phyloP scores from a whole-genome alignment of 176 grass and related monocot genomes.

The Cymbopogon citratus region DNA sequence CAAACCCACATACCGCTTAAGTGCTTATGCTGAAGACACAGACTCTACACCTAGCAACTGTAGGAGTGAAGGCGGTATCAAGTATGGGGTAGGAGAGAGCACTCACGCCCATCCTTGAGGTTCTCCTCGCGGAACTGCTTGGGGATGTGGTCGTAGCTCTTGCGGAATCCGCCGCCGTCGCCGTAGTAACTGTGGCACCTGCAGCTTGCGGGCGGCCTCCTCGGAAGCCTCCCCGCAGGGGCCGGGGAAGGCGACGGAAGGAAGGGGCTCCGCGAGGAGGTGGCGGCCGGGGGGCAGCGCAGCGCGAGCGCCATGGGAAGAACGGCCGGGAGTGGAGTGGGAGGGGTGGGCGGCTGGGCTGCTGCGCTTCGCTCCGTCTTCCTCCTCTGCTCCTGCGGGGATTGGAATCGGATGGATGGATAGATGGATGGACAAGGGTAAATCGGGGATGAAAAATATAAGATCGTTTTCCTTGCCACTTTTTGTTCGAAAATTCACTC shows the following conservation, averaged over 20 bases:
- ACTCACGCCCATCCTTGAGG: slow-evolving; percentile 72
- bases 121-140: slow-evolving; percentile 80
- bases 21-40: background rate
- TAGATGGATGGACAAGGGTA: too few species aligned
- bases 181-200: slow-evolving; percentile 30
- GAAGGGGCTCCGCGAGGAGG: slow-evolving; percentile 16
- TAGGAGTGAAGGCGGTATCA: background rate
- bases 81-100: background rate
- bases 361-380: background rate
- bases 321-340: background rate
- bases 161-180: slow-evolving; percentile 22
- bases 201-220: slow-evolving; percentile 14
- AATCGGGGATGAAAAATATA: too few species aligned
- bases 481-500: too few species aligned
- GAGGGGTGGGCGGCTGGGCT: background rate
- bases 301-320: slow-evolving; percentile 30
- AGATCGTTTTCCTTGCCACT: background rate
- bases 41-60: background rate
- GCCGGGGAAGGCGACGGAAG: background rate
- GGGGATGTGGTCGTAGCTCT: slow-evolving; percentile 67
- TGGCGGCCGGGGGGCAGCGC: slow-evolving; percentile 25
- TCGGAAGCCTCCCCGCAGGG: background rate
- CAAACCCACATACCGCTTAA: background rate
- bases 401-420: too few species aligned
- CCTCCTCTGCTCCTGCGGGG: background rate